phyloP scores from a whole-genome alignment of 805 yeast species.

The Kuraishia hungarica region DNA sequence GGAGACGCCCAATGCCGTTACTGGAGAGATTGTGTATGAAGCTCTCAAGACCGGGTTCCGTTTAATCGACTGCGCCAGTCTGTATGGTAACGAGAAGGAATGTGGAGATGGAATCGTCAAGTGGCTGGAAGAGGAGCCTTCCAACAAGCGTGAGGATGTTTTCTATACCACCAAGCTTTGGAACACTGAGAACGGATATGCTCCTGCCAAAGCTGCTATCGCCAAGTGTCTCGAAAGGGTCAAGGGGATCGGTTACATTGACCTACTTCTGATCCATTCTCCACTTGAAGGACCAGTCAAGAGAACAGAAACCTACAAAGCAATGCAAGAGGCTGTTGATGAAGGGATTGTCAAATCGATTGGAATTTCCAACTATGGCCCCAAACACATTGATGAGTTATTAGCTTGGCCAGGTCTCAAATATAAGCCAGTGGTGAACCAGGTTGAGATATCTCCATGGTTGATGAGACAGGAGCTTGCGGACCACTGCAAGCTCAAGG shows the following conservation, averaged over 20 bases:
- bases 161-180: slow-evolving; percentile 68
- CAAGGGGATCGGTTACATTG: slow-evolving; percentile 55
- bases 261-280: slow-evolving; percentile 58
- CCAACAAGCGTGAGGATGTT: slow-evolving; percentile 37
- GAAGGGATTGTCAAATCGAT: slow-evolving; percentile 52
- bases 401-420: slow-evolving; percentile 45
- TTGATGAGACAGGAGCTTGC: slow-evolving; percentile 58
- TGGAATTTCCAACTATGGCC: slow-evolving; percentile 75
- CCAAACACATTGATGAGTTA: slow-evolving; percentile 50
- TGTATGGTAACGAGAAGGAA: slow-evolving; percentile 39
- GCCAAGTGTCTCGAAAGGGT: slow-evolving; percentile 44
- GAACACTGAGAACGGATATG: slow-evolving; percentile 58
- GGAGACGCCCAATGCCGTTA: slow-evolving; percentile 25
- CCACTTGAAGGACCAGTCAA: slow-evolving; percentile 40
- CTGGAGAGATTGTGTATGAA: slow-evolving; percentile 30
- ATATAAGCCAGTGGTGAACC: slow-evolving; percentile 65
- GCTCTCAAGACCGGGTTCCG: slow-evolving; percentile 37
- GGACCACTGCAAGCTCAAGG: slow-evolving; percentile 45
- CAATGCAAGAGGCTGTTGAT: slow-evolving; percentile 65
- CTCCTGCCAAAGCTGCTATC: slow-evolving; percentile 49
- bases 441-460: slow-evolving; percentile 84
- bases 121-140: slow-evolving; percentile 29
- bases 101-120: slow-evolving; percentile 38
- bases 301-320: slow-evolving; percentile 59
- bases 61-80: slow-evolving; percentile 38